phyloP scores from a whole-genome alignment of 1,139 yeast genomes.

The Citeromyces hawaiiensis region DNA sequence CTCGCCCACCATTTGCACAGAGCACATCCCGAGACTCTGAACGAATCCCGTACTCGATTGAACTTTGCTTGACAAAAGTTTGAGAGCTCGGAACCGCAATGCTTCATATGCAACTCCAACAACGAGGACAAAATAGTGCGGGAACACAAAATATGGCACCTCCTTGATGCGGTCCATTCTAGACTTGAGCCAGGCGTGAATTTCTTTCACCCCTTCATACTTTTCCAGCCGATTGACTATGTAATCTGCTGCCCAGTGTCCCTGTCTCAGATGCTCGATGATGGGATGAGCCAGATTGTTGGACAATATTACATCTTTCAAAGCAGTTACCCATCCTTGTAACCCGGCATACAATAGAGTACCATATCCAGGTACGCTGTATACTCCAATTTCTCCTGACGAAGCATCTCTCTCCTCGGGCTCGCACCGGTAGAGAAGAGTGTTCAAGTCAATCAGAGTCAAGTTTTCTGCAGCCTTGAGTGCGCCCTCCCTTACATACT shows the following conservation, averaged over 20 bases:
- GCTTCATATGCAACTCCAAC: slow-evolving; percentile 78
- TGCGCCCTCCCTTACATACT: slow-evolving; percentile 60
- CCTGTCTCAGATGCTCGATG: slow-evolving; percentile 68
- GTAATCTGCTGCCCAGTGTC: slow-evolving; percentile 85
- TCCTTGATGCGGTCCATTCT: slow-evolving; percentile 52
- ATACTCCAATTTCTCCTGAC: slow-evolving; percentile 57
- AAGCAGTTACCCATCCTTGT: slow-evolving; percentile 80
- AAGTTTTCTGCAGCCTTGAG: slow-evolving; percentile 53
- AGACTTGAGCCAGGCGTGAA: slow-evolving; percentile 55
- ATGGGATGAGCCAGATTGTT: slow-evolving; percentile 80
- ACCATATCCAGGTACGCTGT: slow-evolving; percentile 64
- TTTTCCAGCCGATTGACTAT: slow-evolving; percentile 48
- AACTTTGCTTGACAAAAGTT: slow-evolving; percentile 38
- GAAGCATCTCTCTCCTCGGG: slow-evolving; percentile 81
- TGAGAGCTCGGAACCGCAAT: slow-evolving; percentile 52
- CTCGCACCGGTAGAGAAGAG: slow-evolving; percentile 64
- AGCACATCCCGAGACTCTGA: slow-evolving; percentile 68
- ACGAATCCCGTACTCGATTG: slow-evolving; percentile 58
- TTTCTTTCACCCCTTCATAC: slow-evolving; percentile 31
- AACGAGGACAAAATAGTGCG: slow-evolving; percentile 74
- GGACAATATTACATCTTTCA: slow-evolving; percentile 45
- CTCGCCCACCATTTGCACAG: slow-evolving; percentile 76
- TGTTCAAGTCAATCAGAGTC: slow-evolving; percentile 59
- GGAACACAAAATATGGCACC: slow-evolving; percentile 71
- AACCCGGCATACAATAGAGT: slow-evolving; percentile 74